Base-by-base conservation (phyloP, 768 basidiomycete genomes). In the Albatrellus ellisii region DNA sequence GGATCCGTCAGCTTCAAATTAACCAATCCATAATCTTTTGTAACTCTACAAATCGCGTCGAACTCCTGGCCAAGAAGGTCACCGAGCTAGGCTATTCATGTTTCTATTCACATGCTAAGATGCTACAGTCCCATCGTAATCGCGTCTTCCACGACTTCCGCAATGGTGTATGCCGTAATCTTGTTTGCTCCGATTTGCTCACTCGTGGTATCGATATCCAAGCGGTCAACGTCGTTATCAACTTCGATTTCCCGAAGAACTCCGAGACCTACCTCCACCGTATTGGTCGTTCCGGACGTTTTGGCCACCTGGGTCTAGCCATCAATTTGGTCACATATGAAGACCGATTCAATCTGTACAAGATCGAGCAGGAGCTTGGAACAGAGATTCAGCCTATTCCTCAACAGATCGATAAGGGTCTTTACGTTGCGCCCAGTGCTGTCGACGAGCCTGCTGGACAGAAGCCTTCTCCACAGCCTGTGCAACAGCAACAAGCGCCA, bases 1-100 rank as follows among this genome's bases (percentile, higher is more conserved):
- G 32, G 8, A 26, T 29, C 31, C 27, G 44, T 10, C 58, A 97
- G 89, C 77, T 99, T 39, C 94, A 98, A 92, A 99, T 99, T 71
- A 99, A 99, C 66, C 94, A 99, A 67, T 97, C 94, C 46, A 98
- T 99, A 66, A 99, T 99, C 59, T 99, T 99, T 67, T 99, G 94
- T 67, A 99, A 99, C 72, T 97, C 94, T 50, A 99, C 94, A 56
- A 95, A 97, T 70, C 90, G 94, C 45, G 94, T 99, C 67, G 94
- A 99, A 65, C 83, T 99, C 36, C 75, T 99, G 53, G 94, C 94
- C 47, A 97, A 98, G 69, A 99, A 99, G 67, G 90, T 99, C 54
- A 99, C 94, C 10, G 95, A 99, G 57, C 81, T 97, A 41, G 94
- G 94, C 50, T 99, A 98, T 61, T 99, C 94, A 33, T 99, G 94